A percentile compares a stretch with the other conserved stretches of the same genome.
These are phyloP conservation scores for Suillus luteus DNA, from an alignment of 768 basidiomycete species.

Conservation along the genomic window DNA sequence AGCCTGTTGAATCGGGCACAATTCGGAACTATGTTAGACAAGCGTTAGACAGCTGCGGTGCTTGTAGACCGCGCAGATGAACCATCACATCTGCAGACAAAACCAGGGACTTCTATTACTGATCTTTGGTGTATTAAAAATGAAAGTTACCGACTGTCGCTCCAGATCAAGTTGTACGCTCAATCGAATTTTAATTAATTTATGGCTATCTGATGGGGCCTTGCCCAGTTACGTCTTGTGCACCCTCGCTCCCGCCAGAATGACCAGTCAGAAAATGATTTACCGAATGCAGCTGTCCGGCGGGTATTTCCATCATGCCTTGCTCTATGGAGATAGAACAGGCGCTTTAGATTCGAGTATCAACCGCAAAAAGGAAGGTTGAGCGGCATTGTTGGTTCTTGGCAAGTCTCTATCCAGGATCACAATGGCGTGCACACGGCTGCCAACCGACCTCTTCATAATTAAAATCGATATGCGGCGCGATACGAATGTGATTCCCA, in stretches of 20 bases:
- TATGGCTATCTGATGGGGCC: constrained; percentile 26
- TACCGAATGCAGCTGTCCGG: constrained; percentile 22
- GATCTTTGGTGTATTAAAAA: constrained; percentile 8
- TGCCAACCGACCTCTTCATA: constrained; percentile 25
- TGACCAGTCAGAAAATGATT: constrained; percentile 20
- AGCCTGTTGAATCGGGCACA: not conserved
- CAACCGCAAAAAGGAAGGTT: constrained; percentile 31
- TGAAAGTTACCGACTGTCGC: constrained; percentile 1
- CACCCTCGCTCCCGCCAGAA: constrained; percentile 33
- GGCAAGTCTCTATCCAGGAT: constrained; percentile 15
- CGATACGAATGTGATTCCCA: constrained; percentile 17
- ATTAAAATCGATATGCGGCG: constrained; percentile 22
- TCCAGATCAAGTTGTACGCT: constrained; percentile 10
- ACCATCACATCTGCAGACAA: not conserved
- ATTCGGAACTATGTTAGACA: not conserved
- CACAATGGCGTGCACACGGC: constrained; percentile 13
- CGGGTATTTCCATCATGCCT: constrained; percentile 23
- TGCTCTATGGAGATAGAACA: constrained; percentile 21
- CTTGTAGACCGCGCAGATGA: not conserved
- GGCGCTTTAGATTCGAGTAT: constrained; percentile 22
- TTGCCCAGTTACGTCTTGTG: constrained; percentile 33
- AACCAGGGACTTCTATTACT: not conserved
- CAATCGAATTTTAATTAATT: constrained; percentile 24
- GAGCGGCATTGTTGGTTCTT: constrained; percentile 26
- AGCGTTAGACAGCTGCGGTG: not conserved